phyloP scores from a whole-genome alignment of 225 moss, liverwort and hornwort species.

The Rhytidiadelphus loreus region DNA sequence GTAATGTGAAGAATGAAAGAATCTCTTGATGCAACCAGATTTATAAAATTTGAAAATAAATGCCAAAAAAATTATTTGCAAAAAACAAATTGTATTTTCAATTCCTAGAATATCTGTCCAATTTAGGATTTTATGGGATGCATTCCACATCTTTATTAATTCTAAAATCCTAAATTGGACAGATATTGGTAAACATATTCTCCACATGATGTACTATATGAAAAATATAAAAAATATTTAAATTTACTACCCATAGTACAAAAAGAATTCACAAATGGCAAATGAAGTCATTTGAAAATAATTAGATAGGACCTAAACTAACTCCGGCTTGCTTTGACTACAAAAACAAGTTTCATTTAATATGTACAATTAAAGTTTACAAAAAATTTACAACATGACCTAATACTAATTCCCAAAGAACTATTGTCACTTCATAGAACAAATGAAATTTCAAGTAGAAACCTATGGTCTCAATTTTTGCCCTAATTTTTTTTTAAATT shows the following conservation, averaged over 20 bases:
- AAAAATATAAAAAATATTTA: background rate
- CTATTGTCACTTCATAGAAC: no score
- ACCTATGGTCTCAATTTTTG: no score
- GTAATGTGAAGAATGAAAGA: no score
- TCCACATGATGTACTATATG: accelerated
- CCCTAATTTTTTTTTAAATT: no score
- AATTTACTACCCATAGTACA: accelerated
- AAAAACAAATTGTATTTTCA: background rate
- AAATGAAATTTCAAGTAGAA: no score
- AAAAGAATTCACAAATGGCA: background rate
- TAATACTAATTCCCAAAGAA: background rate
- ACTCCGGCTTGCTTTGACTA: no score
- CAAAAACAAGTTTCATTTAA: background rate
- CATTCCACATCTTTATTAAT: accelerated
- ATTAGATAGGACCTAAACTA: accelerated
- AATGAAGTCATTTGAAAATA: background rate
- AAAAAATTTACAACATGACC: background rate
- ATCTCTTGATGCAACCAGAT: accelerated
- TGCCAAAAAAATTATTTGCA: background rate
- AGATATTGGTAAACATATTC: background rate
- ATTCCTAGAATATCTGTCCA: background rate
- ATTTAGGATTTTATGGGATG: background rate
- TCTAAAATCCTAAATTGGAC: no score
- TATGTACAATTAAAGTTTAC: accelerated
- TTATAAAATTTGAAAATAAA: background rate